phyloP scores from a whole-genome alignment of 495 filamentous ascomycete species.

The Cudoniella acicularis region DNA sequence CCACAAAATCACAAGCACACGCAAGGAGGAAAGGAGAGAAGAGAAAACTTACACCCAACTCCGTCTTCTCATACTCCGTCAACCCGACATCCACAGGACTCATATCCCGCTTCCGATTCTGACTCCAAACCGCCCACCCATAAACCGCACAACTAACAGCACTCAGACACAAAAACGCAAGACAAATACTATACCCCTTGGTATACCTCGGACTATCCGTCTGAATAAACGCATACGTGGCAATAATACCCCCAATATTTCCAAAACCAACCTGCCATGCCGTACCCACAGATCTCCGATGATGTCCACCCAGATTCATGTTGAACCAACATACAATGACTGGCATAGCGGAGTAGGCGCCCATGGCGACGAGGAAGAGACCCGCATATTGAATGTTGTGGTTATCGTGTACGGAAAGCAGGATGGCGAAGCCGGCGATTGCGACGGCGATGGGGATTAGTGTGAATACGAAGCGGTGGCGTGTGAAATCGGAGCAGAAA shows the following conservation, averaged over 20 bases:
- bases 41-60: conserved; percentile 50
- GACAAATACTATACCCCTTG: conserved; percentile 73
- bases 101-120: conserved; percentile 65
- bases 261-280: conserved; percentile 92
- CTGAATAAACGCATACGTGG: conserved; percentile 74
- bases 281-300: conserved; percentile 73
- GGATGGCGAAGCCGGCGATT: conserved; percentile 68
- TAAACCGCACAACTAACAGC: conserved; percentile 59
- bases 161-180: conserved; percentile 69
- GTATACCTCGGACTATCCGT: conserved; percentile 68
- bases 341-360: conserved; percentile 69
- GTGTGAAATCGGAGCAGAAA: conserved; percentile 59
- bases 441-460: conserved; percentile 58
- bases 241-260: conserved; percentile 92
- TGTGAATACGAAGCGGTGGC: conserved; percentile 74
- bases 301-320: conserved; percentile 89
- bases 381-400: conserved; percentile 63
- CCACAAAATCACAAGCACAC: not conserved
- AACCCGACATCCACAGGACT: conserved; percentile 47
- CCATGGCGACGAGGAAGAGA: conserved; percentile 67
- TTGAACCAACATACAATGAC: conserved; percentile 90
- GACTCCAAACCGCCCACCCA: conserved; percentile 48
- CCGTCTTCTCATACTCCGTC: conserved; percentile 70
- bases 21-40: not conserved
- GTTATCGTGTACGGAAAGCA: conserved; percentile 62